Conservation (phyloP, 805 yeast species). For the Candida awuae region DNA sequence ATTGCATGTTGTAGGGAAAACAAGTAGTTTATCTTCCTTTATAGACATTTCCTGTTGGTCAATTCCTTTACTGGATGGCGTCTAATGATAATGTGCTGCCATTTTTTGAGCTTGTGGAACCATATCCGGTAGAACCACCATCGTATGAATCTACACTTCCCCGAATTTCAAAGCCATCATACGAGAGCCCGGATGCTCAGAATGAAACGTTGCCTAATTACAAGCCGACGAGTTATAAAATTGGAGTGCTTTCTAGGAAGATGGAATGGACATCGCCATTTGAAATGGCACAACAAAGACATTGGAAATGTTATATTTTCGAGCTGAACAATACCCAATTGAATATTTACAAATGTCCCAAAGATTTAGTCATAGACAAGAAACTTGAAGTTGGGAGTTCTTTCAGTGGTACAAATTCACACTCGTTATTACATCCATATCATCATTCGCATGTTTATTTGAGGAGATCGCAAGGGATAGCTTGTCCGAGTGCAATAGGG, state of each 20-base stretch:
- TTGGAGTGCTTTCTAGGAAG: conserved; percentile 55
- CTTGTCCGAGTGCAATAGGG: conserved; percentile 6
- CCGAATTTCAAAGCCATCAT: conserved; percentile 28
- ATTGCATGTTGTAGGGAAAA: too few relatives aligned
- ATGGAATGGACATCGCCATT: conserved; percentile 73
- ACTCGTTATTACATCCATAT: conserved; percentile 13
- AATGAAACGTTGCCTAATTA: conserved; percentile 53
- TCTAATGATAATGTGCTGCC: too few relatives aligned
- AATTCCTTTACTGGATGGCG: too few relatives aligned
- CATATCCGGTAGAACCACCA: conserved; percentile 34
- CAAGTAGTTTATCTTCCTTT: too few relatives aligned
- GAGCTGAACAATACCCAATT: conserved; percentile 84
- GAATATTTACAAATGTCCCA: conserved; percentile 44
- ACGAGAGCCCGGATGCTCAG: conserved; percentile 24
- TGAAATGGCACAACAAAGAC: conserved; percentile 54
- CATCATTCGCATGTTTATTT: conserved; percentile 11
- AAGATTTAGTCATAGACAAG: conserved; percentile 7
- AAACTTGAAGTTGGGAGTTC: conserved; percentile 11
- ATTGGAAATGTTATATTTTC: conserved; percentile 63
- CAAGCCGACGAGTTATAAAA: conserved; percentile 53
- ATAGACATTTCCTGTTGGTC: too few relatives aligned
- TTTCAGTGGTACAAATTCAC: conserved; percentile 10
- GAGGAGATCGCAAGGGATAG: conserved; percentile 1
- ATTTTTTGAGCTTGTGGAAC: conserved; percentile 19
- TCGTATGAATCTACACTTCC: conserved; percentile 30